Percentiles rank a stretch among this genome's conserved stretches.
These are phyloP conservation scores for Wickerhamiella parazyma DNA, from an alignment of 805 yeast genomes.

Conservation along the genomic window DNA sequence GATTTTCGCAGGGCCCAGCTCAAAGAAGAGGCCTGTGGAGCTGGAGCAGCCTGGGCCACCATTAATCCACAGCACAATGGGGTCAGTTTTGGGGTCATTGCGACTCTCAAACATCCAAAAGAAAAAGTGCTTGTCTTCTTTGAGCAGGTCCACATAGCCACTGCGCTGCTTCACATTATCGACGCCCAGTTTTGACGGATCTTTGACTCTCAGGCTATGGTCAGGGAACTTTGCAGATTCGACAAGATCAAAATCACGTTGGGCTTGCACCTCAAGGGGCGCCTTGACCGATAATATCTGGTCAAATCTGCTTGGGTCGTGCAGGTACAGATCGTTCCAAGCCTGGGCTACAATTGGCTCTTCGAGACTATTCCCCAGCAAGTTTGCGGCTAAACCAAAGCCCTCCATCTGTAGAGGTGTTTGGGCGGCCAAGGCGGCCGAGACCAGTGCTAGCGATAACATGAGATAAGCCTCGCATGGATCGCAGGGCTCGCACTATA, in stretches of 20 bases:
- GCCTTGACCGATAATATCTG: not conserved
- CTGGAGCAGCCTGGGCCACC: slow-evolving; percentile 99
- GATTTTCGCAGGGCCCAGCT: slow-evolving; percentile 80
- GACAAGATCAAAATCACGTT: not conserved
- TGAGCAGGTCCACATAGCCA: slow-evolving; percentile 64
- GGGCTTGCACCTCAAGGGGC: not conserved
- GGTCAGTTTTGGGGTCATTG: slow-evolving; percentile 74
- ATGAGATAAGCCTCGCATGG: not conserved
- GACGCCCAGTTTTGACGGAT: slow-evolving; percentile 56
- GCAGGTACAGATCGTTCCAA: slow-evolving; percentile 4
- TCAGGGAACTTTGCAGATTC: slow-evolving; percentile 15
- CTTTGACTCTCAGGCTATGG: slow-evolving; percentile 48
- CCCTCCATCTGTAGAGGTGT: not conserved
- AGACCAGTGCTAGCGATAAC: not conserved
- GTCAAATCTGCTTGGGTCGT: not conserved
- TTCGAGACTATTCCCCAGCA: not conserved
- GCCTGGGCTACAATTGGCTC: not conserved
- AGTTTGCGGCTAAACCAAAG: not conserved
- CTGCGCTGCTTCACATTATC: slow-evolving; percentile 71
- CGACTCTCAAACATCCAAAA: slow-evolving; percentile 83
- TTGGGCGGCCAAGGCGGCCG: slow-evolving; percentile 1
- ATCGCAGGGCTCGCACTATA: too few relatives aligned
- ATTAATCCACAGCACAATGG: slow-evolving; percentile 78
- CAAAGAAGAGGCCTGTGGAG: slow-evolving; percentile 80
- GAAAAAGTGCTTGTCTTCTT: slow-evolving; percentile 84